Evolutionary conservation across 192 early-diverging fungal species (phyloP), one percentile per base, ranked within the genome.

Genomic region (Phycomyces blakesleeanus): DNA sequence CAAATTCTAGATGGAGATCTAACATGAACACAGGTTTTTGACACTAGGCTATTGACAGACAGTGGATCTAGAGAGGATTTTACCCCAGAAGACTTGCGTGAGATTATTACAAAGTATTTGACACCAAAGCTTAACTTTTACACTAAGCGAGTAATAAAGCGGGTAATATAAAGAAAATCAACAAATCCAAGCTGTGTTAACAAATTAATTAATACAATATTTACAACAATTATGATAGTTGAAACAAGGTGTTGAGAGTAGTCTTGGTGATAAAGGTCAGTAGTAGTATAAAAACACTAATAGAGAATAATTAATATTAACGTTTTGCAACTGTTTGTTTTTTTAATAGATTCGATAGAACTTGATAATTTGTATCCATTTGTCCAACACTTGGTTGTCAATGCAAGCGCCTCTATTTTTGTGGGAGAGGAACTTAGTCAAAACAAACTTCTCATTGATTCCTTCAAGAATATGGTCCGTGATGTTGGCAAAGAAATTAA

Each of bases 401-500:
- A 26, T 10, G 59, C 59, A 18, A 24, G 42, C 20, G 59, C 59
- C 2, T 42, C 59, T 11, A 27, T 60, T 5, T 60, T 60, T 60
- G 40, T 42, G 3, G 59, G 59, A 21, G 21, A 21, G 0, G 59
- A 60, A 14, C 8, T 60, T 9, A 1, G 21, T 44, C 20, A 60
- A 27, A 26, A 60, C 18, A 14, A 42, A 20, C 18, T 22, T 2
- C 14, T 60, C 40, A 60, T 60, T 20, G 59, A 60, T 20, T 60
- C 59, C 8, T 60, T 60, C 59, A 60, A 60, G 38, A 60, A 60
- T 24, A 60, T 60, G 59, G 59, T 60, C 12, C 7, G 41, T 2
- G 59, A 60, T 15, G 59, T 60, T 18, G 59, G 41, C 12, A 18
- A 10, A 2, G 59, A 60, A 25, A 10, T 60, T 15, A 12, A 7